These are phyloP conservation scores for Taphrina confusa DNA, from an alignment of 1,139 yeast species.

Conservation along the genomic window DNA sequence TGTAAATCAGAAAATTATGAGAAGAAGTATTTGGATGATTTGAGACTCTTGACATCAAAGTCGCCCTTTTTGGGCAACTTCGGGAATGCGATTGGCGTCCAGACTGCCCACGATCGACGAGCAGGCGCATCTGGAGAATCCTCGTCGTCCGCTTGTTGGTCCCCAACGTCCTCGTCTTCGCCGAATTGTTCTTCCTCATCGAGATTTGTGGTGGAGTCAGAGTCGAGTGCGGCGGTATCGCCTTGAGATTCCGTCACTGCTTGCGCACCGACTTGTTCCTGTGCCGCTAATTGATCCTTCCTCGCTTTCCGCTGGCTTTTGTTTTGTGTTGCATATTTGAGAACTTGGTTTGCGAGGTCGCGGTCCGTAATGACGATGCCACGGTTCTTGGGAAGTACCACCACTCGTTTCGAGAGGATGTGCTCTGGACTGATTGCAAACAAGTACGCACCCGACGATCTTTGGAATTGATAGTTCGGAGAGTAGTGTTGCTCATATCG, in stretches of 20 bases:
- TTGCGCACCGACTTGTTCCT: not conserved
- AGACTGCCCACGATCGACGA: slow-evolving; percentile 7
- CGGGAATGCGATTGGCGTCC: slow-evolving; percentile 57
- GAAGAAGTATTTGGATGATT: slow-evolving; percentile 79
- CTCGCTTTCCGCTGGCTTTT: not conserved
- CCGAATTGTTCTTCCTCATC: slow-evolving; percentile 36
- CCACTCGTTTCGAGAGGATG: slow-evolving; percentile 54
- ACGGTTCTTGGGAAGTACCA: slow-evolving; percentile 1
- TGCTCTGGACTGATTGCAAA: slow-evolving; percentile 58
- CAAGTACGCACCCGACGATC: slow-evolving; percentile 55
- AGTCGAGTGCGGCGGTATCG: not conserved
- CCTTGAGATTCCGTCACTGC: slow-evolving; percentile 3
- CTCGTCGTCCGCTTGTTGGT: slow-evolving; percentile 27
- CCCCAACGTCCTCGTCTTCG: slow-evolving; percentile 37
- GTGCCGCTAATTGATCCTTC: not conserved
- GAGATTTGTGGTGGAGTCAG: slow-evolving; percentile 14
- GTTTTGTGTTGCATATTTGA: slow-evolving; percentile 15
- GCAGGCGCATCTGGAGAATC: not conserved
- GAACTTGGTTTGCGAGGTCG: slow-evolving; percentile 19
- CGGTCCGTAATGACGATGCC: slow-evolving; percentile 15
- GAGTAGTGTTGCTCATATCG: slow-evolving; percentile 70
- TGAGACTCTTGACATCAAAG: slow-evolving; percentile 73
- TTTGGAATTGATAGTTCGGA: slow-evolving; percentile 59
- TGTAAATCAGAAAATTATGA: no score
- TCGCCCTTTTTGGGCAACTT: slow-evolving; percentile 78